phyloP scores from a whole-genome alignment of 1,284 basidiomycete species.

The Ustilago nuda region DNA sequence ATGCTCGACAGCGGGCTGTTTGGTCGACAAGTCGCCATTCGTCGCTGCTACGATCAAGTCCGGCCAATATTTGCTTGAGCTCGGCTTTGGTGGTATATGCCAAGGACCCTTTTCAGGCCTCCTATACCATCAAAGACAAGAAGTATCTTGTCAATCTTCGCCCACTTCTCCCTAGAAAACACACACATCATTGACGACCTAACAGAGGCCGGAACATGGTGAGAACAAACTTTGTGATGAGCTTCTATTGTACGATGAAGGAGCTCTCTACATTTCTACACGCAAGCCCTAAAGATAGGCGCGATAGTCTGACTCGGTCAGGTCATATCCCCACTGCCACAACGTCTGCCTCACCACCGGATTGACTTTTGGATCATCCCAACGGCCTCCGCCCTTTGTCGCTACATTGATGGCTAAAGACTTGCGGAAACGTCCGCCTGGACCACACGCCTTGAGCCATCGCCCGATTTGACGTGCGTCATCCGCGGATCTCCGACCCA shows the following conservation, averaged over 20 bases:
- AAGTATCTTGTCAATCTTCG: too few species aligned
- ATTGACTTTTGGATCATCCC: slow-evolving; percentile 62
- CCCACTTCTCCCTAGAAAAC: not conserved
- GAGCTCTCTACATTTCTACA: not conserved
- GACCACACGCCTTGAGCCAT: slow-evolving; percentile 72
- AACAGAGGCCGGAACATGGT: not conserved
- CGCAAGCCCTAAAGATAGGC: slow-evolving; percentile 35
- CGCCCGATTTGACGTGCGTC: slow-evolving; percentile 71
- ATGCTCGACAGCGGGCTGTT: not conserved
- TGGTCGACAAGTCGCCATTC: too few species aligned
- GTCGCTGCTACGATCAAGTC: too few species aligned
- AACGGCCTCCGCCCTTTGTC: slow-evolving; percentile 60
- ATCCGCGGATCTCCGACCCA: slow-evolving; percentile 71
- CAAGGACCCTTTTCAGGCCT: too few species aligned
- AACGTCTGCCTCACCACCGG: slow-evolving; percentile 59
- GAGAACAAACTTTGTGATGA: too few species aligned
- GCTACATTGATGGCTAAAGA: slow-evolving; percentile 70
- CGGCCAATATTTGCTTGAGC: too few species aligned
- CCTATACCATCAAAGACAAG: too few species aligned
- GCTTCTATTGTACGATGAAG: not conserved
- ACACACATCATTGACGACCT: not conserved
- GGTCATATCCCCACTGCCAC: slow-evolving; percentile 68
- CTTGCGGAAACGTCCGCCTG: slow-evolving; percentile 71
- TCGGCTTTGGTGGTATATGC: too few species aligned
- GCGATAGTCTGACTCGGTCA: slow-evolving; percentile 62